A percentile compares a stretch with the other conserved stretches of the same genome.
Conservation (phyloP, 805 yeast genomes). For the Cyberlindnera sargentensis region DNA sequence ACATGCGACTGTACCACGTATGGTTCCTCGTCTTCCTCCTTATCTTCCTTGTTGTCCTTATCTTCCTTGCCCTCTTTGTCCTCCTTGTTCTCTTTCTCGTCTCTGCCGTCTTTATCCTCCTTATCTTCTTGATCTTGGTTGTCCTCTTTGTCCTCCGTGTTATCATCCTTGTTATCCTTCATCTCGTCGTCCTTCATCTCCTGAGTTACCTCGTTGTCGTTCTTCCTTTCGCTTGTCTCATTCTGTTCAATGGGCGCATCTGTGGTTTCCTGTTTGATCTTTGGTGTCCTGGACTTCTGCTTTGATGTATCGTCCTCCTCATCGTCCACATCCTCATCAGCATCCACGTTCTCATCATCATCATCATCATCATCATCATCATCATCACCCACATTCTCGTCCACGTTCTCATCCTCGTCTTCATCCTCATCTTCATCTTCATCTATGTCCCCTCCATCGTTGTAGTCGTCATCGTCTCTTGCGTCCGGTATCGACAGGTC, state of each 20-base stretch:
- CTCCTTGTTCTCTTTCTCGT: conserved; percentile 3
- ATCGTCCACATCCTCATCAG: not conserved
- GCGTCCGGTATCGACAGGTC: conserved; percentile 11
- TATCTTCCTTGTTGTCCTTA: conserved; percentile 7
- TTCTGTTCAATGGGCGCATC: no score
- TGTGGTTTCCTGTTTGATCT: no score
- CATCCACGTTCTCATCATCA: conserved; percentile 1
- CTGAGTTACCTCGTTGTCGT: no score
- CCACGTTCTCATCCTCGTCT: conserved; percentile 10
- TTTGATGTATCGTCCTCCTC: no score
- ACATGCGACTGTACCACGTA: conserved; percentile 64
- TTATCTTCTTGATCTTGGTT: no score
- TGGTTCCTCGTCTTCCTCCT: conserved; percentile 14
- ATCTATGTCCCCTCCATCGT: conserved; percentile 7
- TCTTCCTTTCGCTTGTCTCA: no score
- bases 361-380: conserved; percentile 8
- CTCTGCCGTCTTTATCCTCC: conserved; percentile 1
- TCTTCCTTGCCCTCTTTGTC: not conserved
- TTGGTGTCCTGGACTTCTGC: no score
- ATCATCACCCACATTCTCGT: conserved; percentile 7
- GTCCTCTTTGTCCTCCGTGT: no score
- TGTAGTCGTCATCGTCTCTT: conserved; percentile 6
- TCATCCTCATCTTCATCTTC: conserved; percentile 7
- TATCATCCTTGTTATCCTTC: no score
- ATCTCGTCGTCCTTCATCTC: no score